A percentile compares a stretch with the other conserved stretches of the same genome.
Conservation (phyloP, 371 early-diverging fungal species). For the Rhizopus sp. region DNA sequence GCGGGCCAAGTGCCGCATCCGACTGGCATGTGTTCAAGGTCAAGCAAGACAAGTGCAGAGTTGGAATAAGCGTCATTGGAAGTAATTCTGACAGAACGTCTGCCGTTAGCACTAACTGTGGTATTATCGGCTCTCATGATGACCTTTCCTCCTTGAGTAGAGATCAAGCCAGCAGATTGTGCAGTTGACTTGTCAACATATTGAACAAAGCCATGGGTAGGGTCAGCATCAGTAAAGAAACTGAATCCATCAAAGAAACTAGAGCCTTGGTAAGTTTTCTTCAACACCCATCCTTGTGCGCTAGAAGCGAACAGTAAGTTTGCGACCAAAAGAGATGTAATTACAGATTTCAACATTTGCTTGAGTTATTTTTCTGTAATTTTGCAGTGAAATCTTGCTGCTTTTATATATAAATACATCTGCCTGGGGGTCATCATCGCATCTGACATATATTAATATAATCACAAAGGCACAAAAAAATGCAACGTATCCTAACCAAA, state of each 20-base stretch:
- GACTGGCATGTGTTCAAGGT: conserved; percentile 38
- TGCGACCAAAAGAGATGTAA: neutral
- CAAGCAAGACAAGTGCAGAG: conserved; percentile 34
- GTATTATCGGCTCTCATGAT: conserved; percentile 22
- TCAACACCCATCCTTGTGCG: conserved; percentile 23
- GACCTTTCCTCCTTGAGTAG: conserved; percentile 10
- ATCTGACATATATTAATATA: too few species aligned
- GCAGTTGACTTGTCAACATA: conserved; percentile 40
- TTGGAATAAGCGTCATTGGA: conserved; percentile 17
- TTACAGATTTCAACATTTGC: conserved; percentile 1
- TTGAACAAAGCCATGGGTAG: conserved; percentile 50
- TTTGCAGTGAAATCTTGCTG: too few species aligned
- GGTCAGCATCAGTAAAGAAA: conserved; percentile 42
- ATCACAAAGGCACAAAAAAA: too few species aligned
- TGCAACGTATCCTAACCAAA: too few species aligned
- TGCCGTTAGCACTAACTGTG: conserved; percentile 19
- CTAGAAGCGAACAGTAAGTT: neutral
- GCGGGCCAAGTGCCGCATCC: conserved; percentile 50
- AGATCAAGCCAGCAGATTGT: conserved; percentile 6
- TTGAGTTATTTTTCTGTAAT: too few species aligned
- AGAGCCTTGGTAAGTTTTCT: conserved; percentile 11
- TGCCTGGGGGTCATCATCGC: too few species aligned
- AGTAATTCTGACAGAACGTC: conserved; percentile 30
- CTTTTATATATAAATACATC: too few species aligned
- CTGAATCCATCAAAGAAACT: conserved; percentile 38